phyloP scores from a whole-genome alignment of 106 monocot genomes.

The Hemerocallis citrina region DNA sequence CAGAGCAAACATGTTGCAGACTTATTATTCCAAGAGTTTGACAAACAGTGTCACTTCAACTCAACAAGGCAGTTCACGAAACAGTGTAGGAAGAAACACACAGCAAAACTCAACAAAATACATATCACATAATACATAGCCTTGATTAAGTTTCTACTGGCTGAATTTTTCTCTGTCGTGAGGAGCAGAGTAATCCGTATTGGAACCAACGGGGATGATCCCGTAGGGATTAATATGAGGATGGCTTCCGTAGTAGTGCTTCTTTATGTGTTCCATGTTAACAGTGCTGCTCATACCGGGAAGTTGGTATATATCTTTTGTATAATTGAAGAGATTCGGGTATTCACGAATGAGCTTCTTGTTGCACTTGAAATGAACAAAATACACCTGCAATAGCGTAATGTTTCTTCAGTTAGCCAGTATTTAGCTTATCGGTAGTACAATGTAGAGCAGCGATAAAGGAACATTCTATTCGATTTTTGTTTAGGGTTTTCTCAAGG shows the following conservation, averaged over 20 bases:
- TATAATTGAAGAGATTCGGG: conserved; percentile 71
- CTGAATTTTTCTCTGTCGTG: conserved; percentile 64
- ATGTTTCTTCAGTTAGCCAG: background rate
- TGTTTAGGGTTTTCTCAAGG: no score
- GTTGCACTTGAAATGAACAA: conserved; percentile 82
- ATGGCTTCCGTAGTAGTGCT: conserved; percentile 76
- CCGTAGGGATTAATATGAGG: conserved; percentile 68
- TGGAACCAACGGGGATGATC: conserved; percentile 51
- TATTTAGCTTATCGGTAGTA: background rate
- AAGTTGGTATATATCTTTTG: conserved; percentile 69
- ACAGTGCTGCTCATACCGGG: conserved; percentile 58
- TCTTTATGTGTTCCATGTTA: conserved; percentile 69
- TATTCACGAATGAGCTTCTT: conserved; percentile 67
- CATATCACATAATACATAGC: no score
- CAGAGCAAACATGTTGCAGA: no score
- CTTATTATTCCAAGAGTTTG: no score
- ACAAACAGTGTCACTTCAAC: no score
- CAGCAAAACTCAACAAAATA: no score
- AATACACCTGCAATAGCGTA: conserved; percentile 37
- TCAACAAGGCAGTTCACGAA: no score
- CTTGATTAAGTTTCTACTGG: no score
- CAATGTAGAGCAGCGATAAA: no score
- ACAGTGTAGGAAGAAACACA: no score
- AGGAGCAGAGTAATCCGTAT: conserved; percentile 43
- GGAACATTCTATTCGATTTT: no score